Percentiles rank a stretch among this genome's conserved stretches.
Conservation (phyloP, 2,329 filamentous ascomycete genomes). For the Aspergillus transmontanensis region DNA sequence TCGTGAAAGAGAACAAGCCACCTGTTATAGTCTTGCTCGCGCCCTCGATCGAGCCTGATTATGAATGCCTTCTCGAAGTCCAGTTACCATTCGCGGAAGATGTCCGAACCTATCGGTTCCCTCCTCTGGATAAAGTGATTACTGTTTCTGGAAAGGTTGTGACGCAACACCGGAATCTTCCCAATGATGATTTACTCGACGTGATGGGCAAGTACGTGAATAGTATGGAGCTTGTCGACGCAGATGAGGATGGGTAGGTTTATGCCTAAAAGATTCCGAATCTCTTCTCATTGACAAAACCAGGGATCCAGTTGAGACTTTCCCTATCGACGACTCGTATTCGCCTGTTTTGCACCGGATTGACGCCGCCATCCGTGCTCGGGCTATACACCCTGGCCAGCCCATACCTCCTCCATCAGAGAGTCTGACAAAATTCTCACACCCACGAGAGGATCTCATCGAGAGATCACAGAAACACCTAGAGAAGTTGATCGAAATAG, state of each 20-base stretch:
- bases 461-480: conserved; percentile 61
- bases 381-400: conserved; percentile 73
- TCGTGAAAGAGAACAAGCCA: conserved; percentile 78
- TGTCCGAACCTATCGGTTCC: conserved; percentile 85
- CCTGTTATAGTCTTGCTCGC: conserved; percentile 77
- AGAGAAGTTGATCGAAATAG: conserved; percentile 65
- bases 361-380: conserved; percentile 79
- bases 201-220: conserved; percentile 94
- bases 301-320: conserved; percentile 66
- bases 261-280: background rate
- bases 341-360: conserved; percentile 86
- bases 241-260: conserved; percentile 72
- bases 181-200: conserved; percentile 69
- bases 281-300: conserved; percentile 12
- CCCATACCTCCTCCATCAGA: conserved; percentile 64
- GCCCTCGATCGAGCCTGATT: conserved; percentile 74
- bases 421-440: conserved; percentile 71
- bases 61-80: conserved; percentile 86
- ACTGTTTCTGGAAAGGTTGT: conserved; percentile 82
- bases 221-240: conserved; percentile 79
- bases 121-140: conserved; percentile 81
- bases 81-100: conserved; percentile 94
- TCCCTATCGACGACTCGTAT: conserved; percentile 77
- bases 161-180: conserved; percentile 81
- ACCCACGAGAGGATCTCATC: conserved; percentile 69